Evolutionary conservation across 1,284 basidiomycete genomes (phyloP).

Genomic region (Lentinula novae-zelandiae): DNA sequence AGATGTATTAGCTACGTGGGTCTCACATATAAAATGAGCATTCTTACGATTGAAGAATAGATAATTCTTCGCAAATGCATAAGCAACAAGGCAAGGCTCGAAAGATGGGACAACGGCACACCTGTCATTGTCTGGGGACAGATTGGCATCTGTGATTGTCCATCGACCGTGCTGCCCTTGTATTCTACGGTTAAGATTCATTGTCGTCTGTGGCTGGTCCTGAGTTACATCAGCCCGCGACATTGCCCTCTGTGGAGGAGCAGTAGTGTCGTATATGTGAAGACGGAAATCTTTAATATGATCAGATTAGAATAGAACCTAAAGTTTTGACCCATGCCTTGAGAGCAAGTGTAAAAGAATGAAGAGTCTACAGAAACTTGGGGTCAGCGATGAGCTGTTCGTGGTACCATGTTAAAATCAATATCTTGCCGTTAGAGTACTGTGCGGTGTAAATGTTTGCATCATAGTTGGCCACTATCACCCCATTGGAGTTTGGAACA

Average conservation of each 20-base stretch:
- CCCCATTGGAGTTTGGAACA: constrained; percentile 85
- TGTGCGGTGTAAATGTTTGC: constrained; percentile 91
- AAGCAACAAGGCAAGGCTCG: neutral
- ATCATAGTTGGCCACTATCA: constrained; percentile 79
- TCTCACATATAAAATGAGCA: neutral
- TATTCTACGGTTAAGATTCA: constrained; percentile 79
- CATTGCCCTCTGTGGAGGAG: constrained; percentile 33
- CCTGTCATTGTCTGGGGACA: constrained; percentile 91
- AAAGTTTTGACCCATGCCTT: constrained; percentile 43
- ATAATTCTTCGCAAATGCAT: constrained; percentile 62
- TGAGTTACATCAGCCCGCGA: constrained; percentile 15
- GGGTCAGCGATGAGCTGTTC: constrained; percentile 17
- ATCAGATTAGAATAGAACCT: constrained; percentile 11
- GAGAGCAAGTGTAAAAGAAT: constrained; percentile 79
- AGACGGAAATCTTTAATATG: constrained; percentile 70
- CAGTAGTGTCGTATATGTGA: constrained; percentile 82
- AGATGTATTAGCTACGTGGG: neutral
- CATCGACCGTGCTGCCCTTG: constrained; percentile 74
- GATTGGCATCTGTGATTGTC: constrained; percentile 95
- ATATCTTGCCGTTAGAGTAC: constrained; percentile 66
- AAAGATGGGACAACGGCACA: constrained; percentile 22
- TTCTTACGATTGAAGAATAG: constrained; percentile 80
- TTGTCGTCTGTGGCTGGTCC: constrained; percentile 54
- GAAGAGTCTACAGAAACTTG: constrained; percentile 56
- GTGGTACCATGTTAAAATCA: neutral